Percentiles rank a stretch among this genome's conserved stretches.
Conservation (phyloP, 106 monocot species). For the Apostasia shenzhenica region DNA sequence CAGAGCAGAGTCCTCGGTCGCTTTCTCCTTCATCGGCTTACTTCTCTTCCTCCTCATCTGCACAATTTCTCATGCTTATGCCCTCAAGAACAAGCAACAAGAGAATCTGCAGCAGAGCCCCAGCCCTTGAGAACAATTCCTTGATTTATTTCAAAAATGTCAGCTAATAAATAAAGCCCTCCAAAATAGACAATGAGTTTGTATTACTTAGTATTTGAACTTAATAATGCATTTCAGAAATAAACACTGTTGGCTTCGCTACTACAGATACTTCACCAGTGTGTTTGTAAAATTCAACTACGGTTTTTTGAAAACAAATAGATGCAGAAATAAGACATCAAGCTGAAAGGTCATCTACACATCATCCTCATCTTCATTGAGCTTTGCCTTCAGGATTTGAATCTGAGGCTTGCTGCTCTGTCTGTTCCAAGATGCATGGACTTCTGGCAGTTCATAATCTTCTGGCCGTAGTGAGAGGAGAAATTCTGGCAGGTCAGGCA, state of each 20-base stretch:
- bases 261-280: too few species aligned
- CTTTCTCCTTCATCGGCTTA: not conserved
- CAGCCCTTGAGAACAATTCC: too few species aligned
- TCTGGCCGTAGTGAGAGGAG: slow-evolving; percentile 56
- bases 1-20: not conserved
- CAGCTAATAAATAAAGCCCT: too few species aligned
- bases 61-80: not conserved
- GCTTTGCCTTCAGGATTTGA: slow-evolving; percentile 55
- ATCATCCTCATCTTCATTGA: slow-evolving; percentile 44
- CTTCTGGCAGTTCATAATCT: slow-evolving; percentile 45
- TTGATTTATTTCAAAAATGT: too few species aligned
- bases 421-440: slow-evolving; percentile 47
- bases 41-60: not conserved
- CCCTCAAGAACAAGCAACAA: not conserved
- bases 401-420: slow-evolving; percentile 39
- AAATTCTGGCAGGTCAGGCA: slow-evolving; percentile 81
- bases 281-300: too few species aligned
- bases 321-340: too few species aligned
- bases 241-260: too few species aligned
- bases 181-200: too few species aligned
- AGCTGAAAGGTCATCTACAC: not conserved
- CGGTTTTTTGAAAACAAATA: too few species aligned
- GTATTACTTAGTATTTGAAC: too few species aligned
- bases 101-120: not conserved
- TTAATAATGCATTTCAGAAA: too few species aligned